Conservation (phyloP, 768 basidiomycete species). For the Wakefieldia striispora region DNA sequence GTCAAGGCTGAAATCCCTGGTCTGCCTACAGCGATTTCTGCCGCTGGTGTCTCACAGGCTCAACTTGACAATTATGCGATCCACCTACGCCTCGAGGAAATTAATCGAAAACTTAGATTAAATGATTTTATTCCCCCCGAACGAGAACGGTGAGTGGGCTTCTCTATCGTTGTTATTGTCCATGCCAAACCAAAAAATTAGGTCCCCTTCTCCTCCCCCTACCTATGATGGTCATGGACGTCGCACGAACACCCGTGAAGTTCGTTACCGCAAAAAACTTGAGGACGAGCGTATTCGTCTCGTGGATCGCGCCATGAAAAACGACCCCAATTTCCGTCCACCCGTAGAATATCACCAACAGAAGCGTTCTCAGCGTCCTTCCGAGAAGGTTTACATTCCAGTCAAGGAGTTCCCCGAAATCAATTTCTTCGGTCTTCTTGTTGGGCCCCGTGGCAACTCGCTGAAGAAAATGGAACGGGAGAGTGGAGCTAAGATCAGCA, state of each 20-base stretch:
- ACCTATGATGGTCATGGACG: conserved; percentile 98
- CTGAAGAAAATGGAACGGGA: conserved; percentile 99
- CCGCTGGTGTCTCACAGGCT: conserved; percentile 89
- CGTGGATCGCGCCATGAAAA: conserved; percentile 95
- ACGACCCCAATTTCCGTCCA: conserved; percentile 96
- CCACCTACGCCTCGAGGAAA: conserved; percentile 94
- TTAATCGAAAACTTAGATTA: conserved; percentile 88
- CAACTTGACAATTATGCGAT: conserved; percentile 99
- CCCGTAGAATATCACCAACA: conserved; percentile 96
- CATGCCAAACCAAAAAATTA: conserved; percentile 32
- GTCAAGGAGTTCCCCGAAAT: conserved; percentile 99
- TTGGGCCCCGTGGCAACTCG: conserved; percentile 98
- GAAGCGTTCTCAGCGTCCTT: conserved; percentile 89
- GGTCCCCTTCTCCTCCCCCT: conserved; percentile 95
- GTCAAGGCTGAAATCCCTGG: conserved; percentile 89
- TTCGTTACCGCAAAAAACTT: conserved; percentile 94
- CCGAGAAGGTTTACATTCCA: conserved; percentile 98
- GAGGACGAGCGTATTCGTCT: conserved; percentile 91
- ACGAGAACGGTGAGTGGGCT: conserved; percentile 65
- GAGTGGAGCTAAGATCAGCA: conserved; percentile 97
- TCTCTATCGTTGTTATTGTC: background rate
- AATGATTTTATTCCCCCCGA: conserved; percentile 97
- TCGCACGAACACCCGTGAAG: conserved; percentile 96
- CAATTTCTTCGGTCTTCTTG: conserved; percentile 98
- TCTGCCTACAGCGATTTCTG: conserved; percentile 90